Conservation (phyloP, 345 rosid genomes). For the Sapria himalayana region DNA sequence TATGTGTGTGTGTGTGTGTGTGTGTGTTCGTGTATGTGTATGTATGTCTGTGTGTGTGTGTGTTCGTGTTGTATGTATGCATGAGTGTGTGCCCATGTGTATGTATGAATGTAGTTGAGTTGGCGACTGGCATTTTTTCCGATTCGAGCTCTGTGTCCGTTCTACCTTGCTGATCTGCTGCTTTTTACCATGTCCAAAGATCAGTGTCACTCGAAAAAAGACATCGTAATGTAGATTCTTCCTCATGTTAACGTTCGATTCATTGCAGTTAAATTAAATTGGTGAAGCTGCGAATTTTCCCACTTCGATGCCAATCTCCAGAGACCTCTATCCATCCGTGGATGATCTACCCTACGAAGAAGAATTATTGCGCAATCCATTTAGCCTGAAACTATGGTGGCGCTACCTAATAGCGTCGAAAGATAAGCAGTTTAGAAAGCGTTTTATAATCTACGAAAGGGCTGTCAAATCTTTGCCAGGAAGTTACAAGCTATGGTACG, state of each 20-base stretch:
- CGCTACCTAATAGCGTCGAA: constrained; percentile 57
- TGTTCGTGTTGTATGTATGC: too few species aligned
- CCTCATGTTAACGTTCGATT: neutral
- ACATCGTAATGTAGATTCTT: constrained; percentile 8
- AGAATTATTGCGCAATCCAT: constrained; percentile 69
- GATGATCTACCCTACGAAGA: constrained; percentile 78
- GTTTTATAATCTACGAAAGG: constrained; percentile 63
- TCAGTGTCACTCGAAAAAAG: too few species aligned
- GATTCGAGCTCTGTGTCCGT: too few species aligned
- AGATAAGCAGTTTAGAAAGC: constrained; percentile 47
- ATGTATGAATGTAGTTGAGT: too few species aligned
- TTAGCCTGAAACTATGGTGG: constrained; percentile 88
- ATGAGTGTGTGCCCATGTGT: too few species aligned
- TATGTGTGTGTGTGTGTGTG: too few species aligned
- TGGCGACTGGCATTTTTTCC: too few species aligned
- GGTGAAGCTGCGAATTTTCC: neutral
- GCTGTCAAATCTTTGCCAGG: constrained; percentile 79
- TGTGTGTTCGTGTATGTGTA: too few species aligned
- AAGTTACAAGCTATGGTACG: constrained; percentile 76
- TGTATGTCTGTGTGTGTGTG: too few species aligned
- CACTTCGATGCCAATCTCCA: constrained; percentile 34
- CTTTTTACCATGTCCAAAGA: too few species aligned
- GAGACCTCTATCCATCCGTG: constrained; percentile 64
- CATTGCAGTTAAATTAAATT: neutral
- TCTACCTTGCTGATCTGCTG: too few species aligned